Evolutionary conservation across 768 basidiomycete genomes (phyloP), one percentile per base, ranked within the genome.

Genomic region (Hygrocybe punicea): DNA sequence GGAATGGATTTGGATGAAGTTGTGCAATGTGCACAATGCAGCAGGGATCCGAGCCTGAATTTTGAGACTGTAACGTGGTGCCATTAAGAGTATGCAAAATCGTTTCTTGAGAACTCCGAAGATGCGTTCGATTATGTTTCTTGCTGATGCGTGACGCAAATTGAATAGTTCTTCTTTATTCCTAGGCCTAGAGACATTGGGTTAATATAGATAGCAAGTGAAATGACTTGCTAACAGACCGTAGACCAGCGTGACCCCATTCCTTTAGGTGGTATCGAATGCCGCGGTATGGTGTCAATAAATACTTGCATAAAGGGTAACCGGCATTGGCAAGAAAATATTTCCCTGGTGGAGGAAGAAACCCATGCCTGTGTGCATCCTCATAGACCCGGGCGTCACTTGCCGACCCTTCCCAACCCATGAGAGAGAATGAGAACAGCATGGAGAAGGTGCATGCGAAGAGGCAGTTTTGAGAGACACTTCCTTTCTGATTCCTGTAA

Each of bases 321-420:
- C 74, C 72, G 14, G 71, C 73, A 71, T 73, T 71, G 6, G 65
- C 71, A n/a, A 78, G 65, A 40, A 69, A 71, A 37, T 73, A 78
- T 29, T 64, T 64, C 0, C 71, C 69, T 0, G 56, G 34, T 4
- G 69, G 67, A 25, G 77, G 62, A 0, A 11, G 9, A 9, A 79
- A 60, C 47, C 71, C 67, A 5, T 21, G 11, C 1, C 24, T 4
- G 0, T 61, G 58, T 4, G 72, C 71, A 64, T 69, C 49, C 1
- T 58, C 19, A 57, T 56, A 73, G 2, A 70, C 34, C 0, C n/a
- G 13, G 1, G 59, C 56, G 67, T 73, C 68, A 17, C 65, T 48
- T 6, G 64, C 62, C 9, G 62, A 65, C 0, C 71, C 71, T 29
- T 74, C 72, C 69, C 68, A 73, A 1, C 71, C 65, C 33, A 59